Evolutionary conservation across 257 asterid genomes (phyloP), one percentile per base, ranked within the genome.

Genomic region (Capsicum rhomboideum): DNA sequence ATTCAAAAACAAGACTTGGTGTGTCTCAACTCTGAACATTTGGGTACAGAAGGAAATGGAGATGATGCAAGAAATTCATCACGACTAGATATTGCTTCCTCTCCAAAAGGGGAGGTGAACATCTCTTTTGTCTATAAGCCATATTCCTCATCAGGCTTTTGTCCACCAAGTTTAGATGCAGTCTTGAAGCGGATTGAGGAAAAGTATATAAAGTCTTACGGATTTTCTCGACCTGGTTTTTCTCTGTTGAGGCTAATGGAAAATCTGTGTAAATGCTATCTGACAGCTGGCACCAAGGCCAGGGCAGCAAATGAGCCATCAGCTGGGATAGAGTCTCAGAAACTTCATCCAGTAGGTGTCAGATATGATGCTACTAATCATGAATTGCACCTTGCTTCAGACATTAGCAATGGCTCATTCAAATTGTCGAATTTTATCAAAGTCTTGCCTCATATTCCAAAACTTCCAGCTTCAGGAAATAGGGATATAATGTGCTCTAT

Each of bases 71-170:
- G 14, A 67, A 82, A 64, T 67, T 69, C 82, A 2, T 67, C 85
- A 56, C 86, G 80, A 82, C 61, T 89, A n/a, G 88, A 78, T 44
- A 80, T 90, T 83, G 93, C 89, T 66, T 86, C 93, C 53, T 85
- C 91, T 4, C 85, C 89, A 10, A 37, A 63, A 21, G 91, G 91
- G 28, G 88, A 89, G 66, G 91, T 89, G 80, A 87, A 87, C n/a
- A 82, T 90, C 71, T 87, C 85, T 82, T 85, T 90, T 40, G 68
- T 18, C 44, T 63, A 61, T 34, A 66, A 83, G 56, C 55, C 85
- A 55, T 50, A 88, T 20, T 21, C 31, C 18, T 49, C 46, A n/a
- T 71, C 90, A 21, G 85, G 82, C 63, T 74, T 79, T 52, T 49
- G 80, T 20, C 82, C 86, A 67, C 90, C 88, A 80, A 88, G 78